Conservation (phyloP, 2,329 filamentous ascomycete genomes). For the Diaporthe sp. region DNA sequence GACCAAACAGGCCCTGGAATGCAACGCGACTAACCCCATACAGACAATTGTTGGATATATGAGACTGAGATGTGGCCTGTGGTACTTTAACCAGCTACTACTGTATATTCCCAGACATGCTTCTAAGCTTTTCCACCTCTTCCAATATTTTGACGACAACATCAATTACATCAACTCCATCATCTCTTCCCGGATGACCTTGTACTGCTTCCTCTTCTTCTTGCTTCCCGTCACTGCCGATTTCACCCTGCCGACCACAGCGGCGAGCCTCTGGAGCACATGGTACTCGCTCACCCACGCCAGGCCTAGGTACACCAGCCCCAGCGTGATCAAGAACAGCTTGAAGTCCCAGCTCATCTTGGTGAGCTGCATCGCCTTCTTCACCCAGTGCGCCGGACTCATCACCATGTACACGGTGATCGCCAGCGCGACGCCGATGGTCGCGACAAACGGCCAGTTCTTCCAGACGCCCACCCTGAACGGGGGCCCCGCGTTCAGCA, state of each 20-base stretch:
- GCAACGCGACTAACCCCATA: not conserved
- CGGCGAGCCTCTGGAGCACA: slow-evolving; percentile 76
- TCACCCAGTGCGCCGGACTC: slow-evolving; percentile 75
- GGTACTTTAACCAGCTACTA: not conserved
- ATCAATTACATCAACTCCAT: slow-evolving; percentile 44
- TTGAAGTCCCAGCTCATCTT: slow-evolving; percentile 79
- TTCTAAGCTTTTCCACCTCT: not conserved
- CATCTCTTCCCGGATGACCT: slow-evolving; percentile 80
- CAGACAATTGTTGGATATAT: not conserved
- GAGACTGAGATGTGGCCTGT: not conserved
- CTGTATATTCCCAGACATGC: not conserved
- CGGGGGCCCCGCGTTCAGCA: slow-evolving; percentile 90
- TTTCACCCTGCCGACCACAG: slow-evolving; percentile 71
- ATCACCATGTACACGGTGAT: slow-evolving; percentile 85
- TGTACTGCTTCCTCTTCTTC: slow-evolving; percentile 91
- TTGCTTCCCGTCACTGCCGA: slow-evolving; percentile 64
- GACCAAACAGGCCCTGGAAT: slow-evolving; percentile 18
- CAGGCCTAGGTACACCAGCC: slow-evolving; percentile 72
- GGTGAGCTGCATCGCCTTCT: slow-evolving; percentile 86
- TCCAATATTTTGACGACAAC: not conserved
- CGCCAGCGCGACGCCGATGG: slow-evolving; percentile 74
- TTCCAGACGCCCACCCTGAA: slow-evolving; percentile 84
- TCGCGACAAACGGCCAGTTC: slow-evolving; percentile 88
- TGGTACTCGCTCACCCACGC: slow-evolving; percentile 79
- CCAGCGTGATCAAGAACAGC: slow-evolving; percentile 76